Conservation (phyloP, 495 filamentous ascomycete species). For the Aspergillus conjunctus region DNA sequence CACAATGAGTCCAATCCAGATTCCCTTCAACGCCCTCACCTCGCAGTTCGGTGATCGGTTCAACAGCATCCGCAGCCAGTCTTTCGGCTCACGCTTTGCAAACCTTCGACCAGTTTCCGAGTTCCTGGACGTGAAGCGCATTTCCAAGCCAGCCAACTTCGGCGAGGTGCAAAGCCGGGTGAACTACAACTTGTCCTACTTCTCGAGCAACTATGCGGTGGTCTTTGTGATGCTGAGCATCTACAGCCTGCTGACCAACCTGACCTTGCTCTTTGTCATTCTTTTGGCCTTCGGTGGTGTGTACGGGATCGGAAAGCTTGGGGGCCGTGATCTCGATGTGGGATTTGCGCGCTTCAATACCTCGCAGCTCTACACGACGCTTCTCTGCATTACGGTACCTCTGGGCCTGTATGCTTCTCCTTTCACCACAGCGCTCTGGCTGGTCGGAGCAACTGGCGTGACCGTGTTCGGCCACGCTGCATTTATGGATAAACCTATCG, state of each 20-base stretch:
- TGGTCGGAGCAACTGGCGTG: constrained; percentile 91
- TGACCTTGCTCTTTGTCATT: constrained; percentile 84
- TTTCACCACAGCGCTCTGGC: constrained; percentile 81
- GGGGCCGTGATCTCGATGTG: constrained; percentile 83
- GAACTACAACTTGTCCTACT: constrained; percentile 96
- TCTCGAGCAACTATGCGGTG: constrained; percentile 96
- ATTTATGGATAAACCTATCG: constrained; percentile 98
- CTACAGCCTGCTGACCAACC: constrained; percentile 90
- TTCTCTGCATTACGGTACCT: constrained; percentile 79
- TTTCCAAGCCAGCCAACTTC: constrained; percentile 92
- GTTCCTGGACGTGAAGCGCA: constrained; percentile 91
- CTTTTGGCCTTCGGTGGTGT: constrained; percentile 80
- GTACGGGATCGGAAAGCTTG: constrained; percentile 85
- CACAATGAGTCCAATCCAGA: constrained; percentile 83
- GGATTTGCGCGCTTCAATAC: constrained; percentile 79
- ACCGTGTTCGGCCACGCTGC: constrained; percentile 92
- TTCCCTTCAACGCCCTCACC: constrained; percentile 88
- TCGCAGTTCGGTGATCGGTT: constrained; percentile 80
- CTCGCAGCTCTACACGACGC: constrained; percentile 91
- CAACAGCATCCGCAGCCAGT: constrained; percentile 74
- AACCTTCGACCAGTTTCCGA: constrained; percentile 91
- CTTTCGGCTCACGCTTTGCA: constrained; percentile 78
- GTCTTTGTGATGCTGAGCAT: constrained; percentile 93
- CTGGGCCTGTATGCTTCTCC: constrained; percentile 82
- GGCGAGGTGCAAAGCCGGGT: constrained; percentile 88